Base-by-base conservation (phyloP, 208 protist species). In the Polymyxa betae region DNA sequence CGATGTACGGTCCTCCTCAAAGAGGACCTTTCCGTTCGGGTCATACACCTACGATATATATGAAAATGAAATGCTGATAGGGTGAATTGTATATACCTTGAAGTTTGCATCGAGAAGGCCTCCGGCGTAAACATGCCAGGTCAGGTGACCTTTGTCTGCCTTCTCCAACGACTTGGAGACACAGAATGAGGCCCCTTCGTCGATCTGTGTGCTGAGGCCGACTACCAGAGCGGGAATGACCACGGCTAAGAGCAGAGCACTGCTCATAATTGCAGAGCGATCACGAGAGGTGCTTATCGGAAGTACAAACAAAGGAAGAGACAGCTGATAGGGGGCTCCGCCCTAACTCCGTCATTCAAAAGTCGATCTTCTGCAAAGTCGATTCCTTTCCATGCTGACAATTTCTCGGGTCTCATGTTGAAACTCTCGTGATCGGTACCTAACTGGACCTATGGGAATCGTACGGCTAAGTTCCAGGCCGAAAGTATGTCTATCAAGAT, bases 21-120 rank as follows among this genome's bases (percentile, higher is more conserved):
- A 82, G 35, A 82, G 5, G 5, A 35, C 16, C 35, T 82, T 82
- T 20, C 40, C 72, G n/a, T 35, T 43, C n/a, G 72, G 72, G n/a
- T 82, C 72, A 43, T 38, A 82, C 12, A 82, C n/a, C 72, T 82
- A 43, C 5, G n/a, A 82, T n/a, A 43, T 82, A 45, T 82, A 82
- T 5, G 12, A 43, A 35, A 43, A 45, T 35, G 12, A 35, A 35
- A n/a, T n/a, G 72, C 5, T 43, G 35, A 43, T 20, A 43, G 16
- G 16, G 35, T 43, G n/a, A 43, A 35, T 20, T 5, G 5, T 43
- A 43, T 45, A 12, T 12, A 82, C 72, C 72, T 82, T 82, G 72
- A 82, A 35, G 72, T 82, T n/a, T 5, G 35, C n/a, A 43, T 82
- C 72, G n/a, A 5, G 72, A n/a, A 82, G 40, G n/a, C 72, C 72